Evolutionary conservation across 306 rosid genomes (phyloP).

Genomic region (Prunus dulcis): DNA sequence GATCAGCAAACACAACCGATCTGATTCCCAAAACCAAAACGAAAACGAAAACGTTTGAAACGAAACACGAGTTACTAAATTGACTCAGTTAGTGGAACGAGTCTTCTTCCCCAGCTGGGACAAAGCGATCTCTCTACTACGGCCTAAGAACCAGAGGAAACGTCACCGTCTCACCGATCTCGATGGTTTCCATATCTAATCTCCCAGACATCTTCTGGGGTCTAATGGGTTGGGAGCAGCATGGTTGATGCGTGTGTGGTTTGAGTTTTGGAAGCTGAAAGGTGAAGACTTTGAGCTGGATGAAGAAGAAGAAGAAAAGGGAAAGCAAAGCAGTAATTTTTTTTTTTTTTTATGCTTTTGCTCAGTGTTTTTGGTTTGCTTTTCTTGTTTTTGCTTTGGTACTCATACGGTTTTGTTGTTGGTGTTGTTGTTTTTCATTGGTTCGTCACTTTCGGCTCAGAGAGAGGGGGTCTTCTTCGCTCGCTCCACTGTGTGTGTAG

Average conservation of each 20-base stretch:
- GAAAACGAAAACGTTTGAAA: background rate
- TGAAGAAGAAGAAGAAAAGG: conserved; percentile 19
- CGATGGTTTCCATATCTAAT: conserved; percentile 31
- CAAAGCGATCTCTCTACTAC: conserved; percentile 27
- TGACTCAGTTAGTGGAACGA: background rate
- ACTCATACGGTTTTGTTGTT: conserved; percentile 7
- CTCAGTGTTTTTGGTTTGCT: conserved; percentile 10
- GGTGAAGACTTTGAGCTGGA: background rate
- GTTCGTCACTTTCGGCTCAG: conserved; percentile 82
- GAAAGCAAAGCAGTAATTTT: background rate
- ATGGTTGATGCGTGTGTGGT: conserved; percentile 4
- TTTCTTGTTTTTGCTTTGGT: conserved; percentile 7
- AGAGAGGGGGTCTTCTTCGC: background rate
- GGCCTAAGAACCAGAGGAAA: conserved; percentile 27
- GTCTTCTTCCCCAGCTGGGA: conserved; percentile 11
- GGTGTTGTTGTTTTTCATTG: conserved; percentile 45
- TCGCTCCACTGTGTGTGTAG: conserved; percentile 50
- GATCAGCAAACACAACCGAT: conserved; percentile 63
- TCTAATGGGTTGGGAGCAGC: conserved; percentile 17
- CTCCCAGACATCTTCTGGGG: conserved; percentile 31
- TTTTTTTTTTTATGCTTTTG: background rate
- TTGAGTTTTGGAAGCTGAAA: background rate
- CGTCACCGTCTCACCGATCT: conserved; percentile 39
- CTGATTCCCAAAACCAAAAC: conserved; percentile 20
- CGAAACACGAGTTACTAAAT: background rate